Conservation (phyloP, 495 filamentous ascomycete genomes). For the Hamigera avellanea region DNA sequence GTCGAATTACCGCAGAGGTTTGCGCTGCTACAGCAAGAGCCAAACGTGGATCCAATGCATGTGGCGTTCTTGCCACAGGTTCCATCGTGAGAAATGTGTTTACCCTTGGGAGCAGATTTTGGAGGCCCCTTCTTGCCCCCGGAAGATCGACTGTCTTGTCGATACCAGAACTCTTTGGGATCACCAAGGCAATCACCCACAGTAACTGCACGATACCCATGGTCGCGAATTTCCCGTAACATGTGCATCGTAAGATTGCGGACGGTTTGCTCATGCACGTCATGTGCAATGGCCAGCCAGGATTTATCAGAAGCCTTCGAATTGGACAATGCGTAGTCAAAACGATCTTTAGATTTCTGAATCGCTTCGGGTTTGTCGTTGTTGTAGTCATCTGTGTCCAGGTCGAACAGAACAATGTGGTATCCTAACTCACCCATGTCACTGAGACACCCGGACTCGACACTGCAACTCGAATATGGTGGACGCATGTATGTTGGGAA, state of each 20-base stretch:
- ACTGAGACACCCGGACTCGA: conserved; percentile 41
- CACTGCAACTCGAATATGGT: conserved; percentile 62
- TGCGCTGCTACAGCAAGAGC: conserved; percentile 25
- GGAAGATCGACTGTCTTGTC: conserved; percentile 19
- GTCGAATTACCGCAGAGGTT: conserved; percentile 38
- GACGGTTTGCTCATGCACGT: conserved; percentile 67
- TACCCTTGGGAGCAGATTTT: conserved; percentile 23
- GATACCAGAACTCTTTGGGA: conserved; percentile 60
- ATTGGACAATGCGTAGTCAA: conserved; percentile 39
- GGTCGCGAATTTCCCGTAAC: conserved; percentile 40
- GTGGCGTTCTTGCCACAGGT: conserved; percentile 40
- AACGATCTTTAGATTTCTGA: conserved; percentile 63
- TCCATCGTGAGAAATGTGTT: conserved; percentile 36
- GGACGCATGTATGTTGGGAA: conserved; percentile 83
- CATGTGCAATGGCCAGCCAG: conserved; percentile 65
- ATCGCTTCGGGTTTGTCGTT: conserved; percentile 48
- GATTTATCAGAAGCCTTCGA: conserved; percentile 30
- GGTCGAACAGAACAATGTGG: conserved; percentile 61
- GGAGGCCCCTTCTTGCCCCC: conserved; percentile 6
- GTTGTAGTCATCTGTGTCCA: conserved; percentile 72
- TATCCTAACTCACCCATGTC: conserved; percentile 60
- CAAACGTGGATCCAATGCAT: conserved; percentile 36
- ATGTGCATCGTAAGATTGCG: conserved; percentile 69
- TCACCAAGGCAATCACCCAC: conserved; percentile 70
- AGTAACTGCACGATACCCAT: conserved; percentile 58